phyloP scores from a whole-genome alignment of 495 filamentous ascomycete genomes.

The Trypethelium eluteriae region DNA sequence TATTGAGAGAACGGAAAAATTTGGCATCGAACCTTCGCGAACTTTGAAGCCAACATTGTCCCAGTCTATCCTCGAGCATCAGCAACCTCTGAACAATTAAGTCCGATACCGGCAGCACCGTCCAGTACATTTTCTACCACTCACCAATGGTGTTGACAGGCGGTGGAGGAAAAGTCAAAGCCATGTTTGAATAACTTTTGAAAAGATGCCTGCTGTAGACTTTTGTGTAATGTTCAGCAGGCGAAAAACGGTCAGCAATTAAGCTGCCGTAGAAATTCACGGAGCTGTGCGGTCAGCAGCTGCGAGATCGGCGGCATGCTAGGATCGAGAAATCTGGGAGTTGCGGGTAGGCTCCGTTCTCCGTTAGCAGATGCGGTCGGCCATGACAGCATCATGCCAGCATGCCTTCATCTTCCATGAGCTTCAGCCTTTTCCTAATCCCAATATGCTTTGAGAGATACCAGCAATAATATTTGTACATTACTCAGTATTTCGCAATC shows the following conservation, averaged over 20 bases:
- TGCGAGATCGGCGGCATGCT: not conserved
- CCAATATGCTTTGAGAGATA: slow-evolving; percentile 1
- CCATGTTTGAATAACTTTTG: slow-evolving; percentile 15
- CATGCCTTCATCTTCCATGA: not conserved
- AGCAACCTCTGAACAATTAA: not conserved
- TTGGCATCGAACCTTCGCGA: slow-evolving; percentile 60
- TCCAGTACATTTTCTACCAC: slow-evolving; percentile 4
- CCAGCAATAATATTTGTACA: not conserved
- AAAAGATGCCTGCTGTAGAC: not conserved
- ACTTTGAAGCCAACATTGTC: slow-evolving; percentile 81
- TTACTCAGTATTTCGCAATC: not conserved
- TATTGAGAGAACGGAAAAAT: not conserved
- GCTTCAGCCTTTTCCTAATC: not conserved
- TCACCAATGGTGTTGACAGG: slow-evolving; percentile 68
- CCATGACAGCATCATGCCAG: slow-evolving; percentile 2
- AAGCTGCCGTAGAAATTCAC: not conserved
- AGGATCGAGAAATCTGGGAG: not conserved
- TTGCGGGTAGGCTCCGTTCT: not conserved
- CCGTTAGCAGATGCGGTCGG: not conserved
- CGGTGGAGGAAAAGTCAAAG: slow-evolving; percentile 63
- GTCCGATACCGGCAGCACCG: no score
- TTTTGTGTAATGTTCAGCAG: no score
- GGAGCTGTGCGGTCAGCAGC: not conserved
- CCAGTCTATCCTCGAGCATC: slow-evolving; percentile 57
- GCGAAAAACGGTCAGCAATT: no score